These are phyloP conservation scores for Apiospora hydei DNA, from an alignment of 2,329 filamentous ascomycete species.

Conservation along the genomic window DNA sequence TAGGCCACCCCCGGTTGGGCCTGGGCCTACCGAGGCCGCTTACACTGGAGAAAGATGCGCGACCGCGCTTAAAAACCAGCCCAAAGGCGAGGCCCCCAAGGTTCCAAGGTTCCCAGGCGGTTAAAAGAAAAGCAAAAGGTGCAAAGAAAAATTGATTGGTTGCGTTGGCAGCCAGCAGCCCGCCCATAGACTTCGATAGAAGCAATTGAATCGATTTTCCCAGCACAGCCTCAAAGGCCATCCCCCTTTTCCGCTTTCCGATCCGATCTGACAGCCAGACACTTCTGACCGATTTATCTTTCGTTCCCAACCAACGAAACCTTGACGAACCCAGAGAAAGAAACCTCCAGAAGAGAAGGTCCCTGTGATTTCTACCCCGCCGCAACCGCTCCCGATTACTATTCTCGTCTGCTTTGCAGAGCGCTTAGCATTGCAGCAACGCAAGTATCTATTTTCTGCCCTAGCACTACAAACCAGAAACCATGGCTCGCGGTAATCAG, in stretches of 20 bases:
- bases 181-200: slow-evolving; percentile 8
- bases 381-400: neutral
- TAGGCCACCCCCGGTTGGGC: neutral
- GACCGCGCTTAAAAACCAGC: neutral
- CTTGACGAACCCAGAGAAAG: slow-evolving; percentile 12
- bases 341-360: slow-evolving; percentile 1
- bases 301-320: slow-evolving; percentile 13
- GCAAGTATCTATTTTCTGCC: slow-evolving; percentile 19
- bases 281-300: neutral
- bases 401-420: slow-evolving; percentile 12
- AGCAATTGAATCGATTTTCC: neutral
- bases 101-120: neutral
- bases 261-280: slow-evolving; percentile 7
- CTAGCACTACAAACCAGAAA: slow-evolving; percentile 17
- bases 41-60: slow-evolving; percentile 7
- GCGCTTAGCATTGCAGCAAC: slow-evolving; percentile 15
- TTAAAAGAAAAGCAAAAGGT: neutral
- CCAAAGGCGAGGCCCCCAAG: neutral
- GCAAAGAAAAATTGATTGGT: neutral
- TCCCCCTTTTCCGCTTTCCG: slow-evolving; percentile 10
- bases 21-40: slow-evolving; percentile 12
- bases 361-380: slow-evolving; percentile 13
- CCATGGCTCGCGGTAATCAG: slow-evolving; percentile 95
- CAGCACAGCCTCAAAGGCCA: slow-evolving; percentile 22
- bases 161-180: neutral